phyloP scores from a whole-genome alignment of 176 grass and related monocot species.

The Secale cereale region DNA sequence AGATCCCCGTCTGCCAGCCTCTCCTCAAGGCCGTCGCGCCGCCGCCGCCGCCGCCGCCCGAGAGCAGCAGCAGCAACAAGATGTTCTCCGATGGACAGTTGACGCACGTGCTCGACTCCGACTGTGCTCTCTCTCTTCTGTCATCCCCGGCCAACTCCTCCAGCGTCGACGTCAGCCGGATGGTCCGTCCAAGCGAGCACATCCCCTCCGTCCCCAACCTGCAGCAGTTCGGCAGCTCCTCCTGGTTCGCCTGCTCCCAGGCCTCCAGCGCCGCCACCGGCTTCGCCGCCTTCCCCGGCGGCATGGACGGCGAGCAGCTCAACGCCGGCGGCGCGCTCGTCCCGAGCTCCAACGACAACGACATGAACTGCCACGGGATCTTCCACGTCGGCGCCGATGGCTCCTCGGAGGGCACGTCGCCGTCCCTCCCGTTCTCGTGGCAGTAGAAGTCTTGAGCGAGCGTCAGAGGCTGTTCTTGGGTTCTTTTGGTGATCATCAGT shows the following conservation, averaged over 20 bases:
- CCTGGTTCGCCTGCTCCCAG: slow-evolving; percentile 45
- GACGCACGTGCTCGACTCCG: slow-evolving; percentile 47
- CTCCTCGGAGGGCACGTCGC: slow-evolving; percentile 53
- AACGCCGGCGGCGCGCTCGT: slow-evolving; percentile 29
- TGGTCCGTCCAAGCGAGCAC: slow-evolving; percentile 40
- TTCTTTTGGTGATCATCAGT: not conserved
- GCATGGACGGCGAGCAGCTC: slow-evolving; percentile 40
- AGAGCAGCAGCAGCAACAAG: slow-evolving; percentile 67
- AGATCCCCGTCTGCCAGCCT: slow-evolving; percentile 34
- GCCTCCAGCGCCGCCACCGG: slow-evolving; percentile 9
- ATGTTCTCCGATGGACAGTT: slow-evolving; percentile 44
- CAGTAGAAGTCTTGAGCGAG: slow-evolving; percentile 19
- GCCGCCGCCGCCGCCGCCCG: slow-evolving; percentile 15
- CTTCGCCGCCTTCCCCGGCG: slow-evolving; percentile 38
- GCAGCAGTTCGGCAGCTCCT: slow-evolving; percentile 28
- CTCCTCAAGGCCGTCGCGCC: slow-evolving; percentile 32
- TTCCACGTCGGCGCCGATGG: slow-evolving; percentile 63
- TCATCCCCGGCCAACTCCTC: slow-evolving; percentile 64
- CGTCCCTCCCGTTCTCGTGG: slow-evolving; percentile 54
- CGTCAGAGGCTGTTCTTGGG: not conserved
- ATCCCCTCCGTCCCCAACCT: slow-evolving; percentile 45
- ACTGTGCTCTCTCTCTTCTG: slow-evolving; percentile 96
- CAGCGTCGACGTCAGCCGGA: slow-evolving; percentile 41
- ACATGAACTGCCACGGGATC: slow-evolving; percentile 55
- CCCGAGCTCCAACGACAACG: slow-evolving; percentile 32